phyloP scores from a whole-genome alignment of 169 alveolate species.

The Nephromyces sp. region DNA sequence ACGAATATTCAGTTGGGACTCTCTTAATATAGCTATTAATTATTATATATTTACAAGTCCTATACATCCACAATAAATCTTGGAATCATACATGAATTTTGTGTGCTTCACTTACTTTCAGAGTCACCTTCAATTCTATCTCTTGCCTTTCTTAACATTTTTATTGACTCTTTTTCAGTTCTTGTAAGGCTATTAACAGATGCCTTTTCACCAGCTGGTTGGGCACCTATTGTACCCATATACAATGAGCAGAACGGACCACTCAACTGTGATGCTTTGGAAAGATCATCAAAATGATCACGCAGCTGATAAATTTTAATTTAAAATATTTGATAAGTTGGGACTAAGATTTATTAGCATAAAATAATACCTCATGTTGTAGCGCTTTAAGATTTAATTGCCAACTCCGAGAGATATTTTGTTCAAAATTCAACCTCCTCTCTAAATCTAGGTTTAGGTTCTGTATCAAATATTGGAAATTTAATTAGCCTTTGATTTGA shows the following conservation, averaged over 20 bases:
- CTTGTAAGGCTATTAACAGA: slow-evolving; percentile 30
- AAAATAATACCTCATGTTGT: slow-evolving; percentile 45
- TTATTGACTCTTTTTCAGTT: slow-evolving; percentile 45
- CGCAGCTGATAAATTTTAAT: slow-evolving; percentile 20
- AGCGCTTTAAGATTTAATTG: slow-evolving; percentile 48
- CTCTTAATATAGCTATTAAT: background rate
- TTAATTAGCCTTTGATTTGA: background rate
- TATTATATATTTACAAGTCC: too few relatives aligned
- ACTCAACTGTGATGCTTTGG: slow-evolving; percentile 23
- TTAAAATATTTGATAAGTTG: background rate
- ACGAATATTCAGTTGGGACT: background rate
- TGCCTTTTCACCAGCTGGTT: slow-evolving; percentile 22
- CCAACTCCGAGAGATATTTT: slow-evolving; percentile 52
- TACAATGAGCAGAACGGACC: slow-evolving; percentile 30
- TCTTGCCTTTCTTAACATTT: slow-evolving; percentile 43
- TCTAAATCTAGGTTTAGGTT: slow-evolving; percentile 51
- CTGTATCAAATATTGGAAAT: background rate
- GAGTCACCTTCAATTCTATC: slow-evolving; percentile 54
- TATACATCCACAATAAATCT: too few relatives aligned
- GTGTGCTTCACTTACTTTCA: slow-evolving; percentile 33
- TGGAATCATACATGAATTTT: too few relatives aligned
- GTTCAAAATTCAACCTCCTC: slow-evolving; percentile 48
- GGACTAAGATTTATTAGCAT: background rate
- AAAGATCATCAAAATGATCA: slow-evolving; percentile 29
- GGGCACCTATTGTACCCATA: slow-evolving; percentile 31